phyloP scores from a whole-genome alignment of 768 basidiomycete genomes.

The Lyophyllum atratum region DNA sequence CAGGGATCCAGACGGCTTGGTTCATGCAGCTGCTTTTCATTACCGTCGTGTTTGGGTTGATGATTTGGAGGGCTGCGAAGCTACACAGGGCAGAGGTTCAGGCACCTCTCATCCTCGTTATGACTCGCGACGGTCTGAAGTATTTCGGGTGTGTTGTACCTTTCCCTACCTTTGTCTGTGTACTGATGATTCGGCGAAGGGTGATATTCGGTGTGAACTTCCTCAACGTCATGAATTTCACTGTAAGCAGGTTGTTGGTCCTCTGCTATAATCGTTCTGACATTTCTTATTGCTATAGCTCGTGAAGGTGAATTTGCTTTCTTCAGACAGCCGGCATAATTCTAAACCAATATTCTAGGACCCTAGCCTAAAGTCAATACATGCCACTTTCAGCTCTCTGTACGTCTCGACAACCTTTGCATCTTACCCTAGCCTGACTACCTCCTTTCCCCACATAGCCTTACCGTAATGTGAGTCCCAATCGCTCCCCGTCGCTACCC shows the following conservation, averaged over 20 bases:
- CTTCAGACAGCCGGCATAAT: neutral
- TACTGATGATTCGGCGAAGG: neutral
- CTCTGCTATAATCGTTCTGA: neutral
- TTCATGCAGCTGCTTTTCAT: constrained; percentile 18
- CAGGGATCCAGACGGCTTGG: constrained; percentile 13
- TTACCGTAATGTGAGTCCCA: constrained; percentile 1
- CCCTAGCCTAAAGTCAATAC: constrained; percentile 1
- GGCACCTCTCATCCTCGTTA: constrained; percentile 12
- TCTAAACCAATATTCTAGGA: neutral
- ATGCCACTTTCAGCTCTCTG: constrained; percentile 15
- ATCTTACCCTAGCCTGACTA: neutral
- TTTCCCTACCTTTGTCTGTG: neutral
- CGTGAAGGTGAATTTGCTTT: constrained; percentile 2
- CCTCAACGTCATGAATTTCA: constrained; percentile 15
- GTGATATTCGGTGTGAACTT: constrained; percentile 13
- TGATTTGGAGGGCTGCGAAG: constrained; percentile 16
- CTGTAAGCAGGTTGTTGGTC: neutral
- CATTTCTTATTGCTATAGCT: neutral
- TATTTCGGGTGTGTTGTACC: constrained; percentile 11
- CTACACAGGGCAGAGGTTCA: constrained; percentile 8
- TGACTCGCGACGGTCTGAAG: constrained; percentile 15
- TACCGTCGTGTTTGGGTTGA: constrained; percentile 15
- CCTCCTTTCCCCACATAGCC: neutral
- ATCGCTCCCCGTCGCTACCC: neutral
- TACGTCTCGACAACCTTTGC: neutral